These are phyloP conservation scores for Lentinula raphanica DNA, from an alignment of 768 basidiomycete species.

Conservation along the genomic window DNA sequence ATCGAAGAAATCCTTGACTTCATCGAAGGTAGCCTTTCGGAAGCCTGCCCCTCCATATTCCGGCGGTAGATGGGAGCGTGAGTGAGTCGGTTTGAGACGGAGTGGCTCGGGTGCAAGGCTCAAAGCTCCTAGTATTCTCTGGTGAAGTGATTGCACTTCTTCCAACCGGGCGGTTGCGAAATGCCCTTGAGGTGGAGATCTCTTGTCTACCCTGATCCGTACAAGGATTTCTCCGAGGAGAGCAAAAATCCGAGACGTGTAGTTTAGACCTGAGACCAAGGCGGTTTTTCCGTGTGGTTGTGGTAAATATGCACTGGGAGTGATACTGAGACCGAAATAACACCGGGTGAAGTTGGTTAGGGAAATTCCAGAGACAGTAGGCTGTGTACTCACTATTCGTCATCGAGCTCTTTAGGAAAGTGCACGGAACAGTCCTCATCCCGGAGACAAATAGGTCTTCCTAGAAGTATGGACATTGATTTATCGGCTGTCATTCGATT, in stretches of 20 bases:
- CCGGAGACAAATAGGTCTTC: constrained; percentile 78
- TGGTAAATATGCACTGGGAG: constrained; percentile 74
- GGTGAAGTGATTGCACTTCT: constrained; percentile 77
- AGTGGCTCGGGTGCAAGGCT: constrained; percentile 73
- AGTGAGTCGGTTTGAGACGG: constrained; percentile 54
- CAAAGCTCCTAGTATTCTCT: constrained; percentile 69
- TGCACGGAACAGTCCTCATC: constrained; percentile 90
- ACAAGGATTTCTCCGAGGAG: constrained; percentile 83
- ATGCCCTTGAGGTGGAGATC: constrained; percentile 79
- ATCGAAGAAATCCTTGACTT: constrained; percentile 88
- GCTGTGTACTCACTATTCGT: constrained; percentile 69
- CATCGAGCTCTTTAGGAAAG: constrained; percentile 84
- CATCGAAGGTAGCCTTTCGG: constrained; percentile 77
- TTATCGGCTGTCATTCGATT: constrained; percentile 63
- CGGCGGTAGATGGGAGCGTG: constrained; percentile 43
- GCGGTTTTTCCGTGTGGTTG: constrained; percentile 88
- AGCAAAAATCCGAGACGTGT: constrained; percentile 80
- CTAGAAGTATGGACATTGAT: constrained; percentile 81
- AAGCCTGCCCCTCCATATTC: constrained; percentile 71
- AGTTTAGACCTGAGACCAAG: constrained; percentile 81
- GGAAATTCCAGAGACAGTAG: background rate
- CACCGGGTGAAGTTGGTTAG: constrained; percentile 5
- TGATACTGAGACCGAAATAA: constrained; percentile 47
- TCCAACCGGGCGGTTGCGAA: constrained; percentile 81
- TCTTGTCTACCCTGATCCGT: constrained; percentile 81